Evolutionary conservation across 441 rosid species (phyloP).

Genomic region (Melastoma candidum): DNA sequence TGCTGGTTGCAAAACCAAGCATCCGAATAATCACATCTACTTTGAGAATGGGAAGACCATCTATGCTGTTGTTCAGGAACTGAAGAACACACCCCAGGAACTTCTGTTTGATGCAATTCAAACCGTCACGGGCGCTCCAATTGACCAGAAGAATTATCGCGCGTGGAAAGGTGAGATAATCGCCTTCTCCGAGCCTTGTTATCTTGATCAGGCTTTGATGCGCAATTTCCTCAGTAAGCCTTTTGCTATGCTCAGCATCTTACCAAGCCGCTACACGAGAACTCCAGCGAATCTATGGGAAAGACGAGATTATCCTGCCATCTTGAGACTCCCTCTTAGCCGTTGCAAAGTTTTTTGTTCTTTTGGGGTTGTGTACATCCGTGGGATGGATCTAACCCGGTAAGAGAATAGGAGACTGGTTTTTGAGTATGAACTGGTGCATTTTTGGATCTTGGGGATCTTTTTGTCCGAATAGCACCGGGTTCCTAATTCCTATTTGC

Average conservation of each 20-base stretch:
- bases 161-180: constrained; percentile 6
- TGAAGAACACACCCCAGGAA: constrained; percentile 7
- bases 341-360: too few relatives aligned
- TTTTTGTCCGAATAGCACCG: too few relatives aligned
- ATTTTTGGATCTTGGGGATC: too few relatives aligned
- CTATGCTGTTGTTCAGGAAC: constrained; percentile 10
- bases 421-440: too few relatives aligned
- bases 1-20: constrained; percentile 8
- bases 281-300: constrained; percentile 16
- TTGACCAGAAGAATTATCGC: constrained; percentile 5
- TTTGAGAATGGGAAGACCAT: constrained; percentile 11
- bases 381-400: too few relatives aligned
- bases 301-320: constrained; percentile 6
- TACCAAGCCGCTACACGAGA: constrained; percentile 16
- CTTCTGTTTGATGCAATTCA: constrained; percentile 7
- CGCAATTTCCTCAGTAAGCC: background rate
- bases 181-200: background rate
- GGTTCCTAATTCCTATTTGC: too few relatives aligned
- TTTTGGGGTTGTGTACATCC: too few relatives aligned
- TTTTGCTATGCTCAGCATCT: constrained; percentile 9
- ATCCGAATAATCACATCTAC: constrained; percentile 5
- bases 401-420: too few relatives aligned
- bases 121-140: constrained; percentile 2
- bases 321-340: too few relatives aligned
- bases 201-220: too few relatives aligned